Evolutionary conservation across 2,329 filamentous ascomycete genomes (phyloP), one percentile per base, ranked within the genome.

Genomic region (Fusarium buharicum): DNA sequence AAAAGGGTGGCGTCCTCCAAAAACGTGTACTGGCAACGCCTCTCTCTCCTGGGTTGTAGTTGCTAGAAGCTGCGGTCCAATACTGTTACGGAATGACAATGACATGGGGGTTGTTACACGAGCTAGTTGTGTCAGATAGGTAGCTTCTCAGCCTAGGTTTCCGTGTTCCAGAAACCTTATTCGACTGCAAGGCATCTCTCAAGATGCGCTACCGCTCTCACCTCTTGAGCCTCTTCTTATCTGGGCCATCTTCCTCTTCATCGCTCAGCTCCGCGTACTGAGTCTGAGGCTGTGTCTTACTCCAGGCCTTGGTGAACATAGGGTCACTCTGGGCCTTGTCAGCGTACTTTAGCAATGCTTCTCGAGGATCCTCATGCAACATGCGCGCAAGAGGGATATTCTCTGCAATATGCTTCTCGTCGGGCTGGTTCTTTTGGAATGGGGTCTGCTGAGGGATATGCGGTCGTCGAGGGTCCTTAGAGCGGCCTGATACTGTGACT

Each of bases 311-410:
- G 27, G 95, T 99, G 73, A 98, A 99, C 70, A 97, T 84, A 1
- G 93, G 94, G 73, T 98, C 93, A 73, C 92, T 94, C 77, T 96
- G 88, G 12, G 93, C 93, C 73, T 96, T 89, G 51, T 96, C 92
- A 33, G 93, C 94, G 81, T 98, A 99, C 79, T 96, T 97, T 58
- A 99, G 79, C 72, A 99, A 79, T 40, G 95, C 95, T 77, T 97
- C 95, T 63, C 95, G 83, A 0, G 95, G 95, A 79, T 99, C 95
- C 75, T 99, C 95, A 76, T 99, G 93, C 43, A 96, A 84, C 92
- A 99, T 96, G 62, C 87, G 89, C 62, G 92, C 94, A 12, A 98
- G 83, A 24, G 93, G 92, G 49, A 98, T 96, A 65, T 91, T 91
- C 72, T 94, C 87, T 69, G 89, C 89, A 59, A 99, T 92, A 74